These are phyloP conservation scores for Aciculosporium take DNA, from an alignment of 2,329 filamentous ascomycete genomes.

Conservation along the genomic window DNA sequence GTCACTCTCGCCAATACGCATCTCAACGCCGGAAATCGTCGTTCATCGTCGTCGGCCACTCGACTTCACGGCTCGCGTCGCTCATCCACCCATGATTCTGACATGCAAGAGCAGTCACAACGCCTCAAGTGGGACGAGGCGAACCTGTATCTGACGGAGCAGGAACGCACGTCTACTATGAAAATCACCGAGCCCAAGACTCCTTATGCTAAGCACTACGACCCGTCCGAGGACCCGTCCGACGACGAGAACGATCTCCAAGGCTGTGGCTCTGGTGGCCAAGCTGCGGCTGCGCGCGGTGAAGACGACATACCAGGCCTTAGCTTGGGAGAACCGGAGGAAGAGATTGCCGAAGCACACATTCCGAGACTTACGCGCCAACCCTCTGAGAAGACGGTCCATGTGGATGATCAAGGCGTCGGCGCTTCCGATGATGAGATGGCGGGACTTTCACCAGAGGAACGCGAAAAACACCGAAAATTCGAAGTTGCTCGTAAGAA, in stretches of 20 bases:
- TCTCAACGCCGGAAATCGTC: slow-evolving; percentile 80
- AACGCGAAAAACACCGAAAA: slow-evolving; percentile 76
- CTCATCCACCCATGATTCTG: slow-evolving; percentile 42
- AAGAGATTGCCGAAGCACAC: slow-evolving; percentile 40
- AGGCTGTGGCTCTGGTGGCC: slow-evolving; percentile 15
- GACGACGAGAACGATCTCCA: slow-evolving; percentile 50
- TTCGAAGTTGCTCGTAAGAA: slow-evolving; percentile 89
- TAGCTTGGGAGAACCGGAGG: slow-evolving; percentile 85
- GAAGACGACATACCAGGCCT: slow-evolving; percentile 79
- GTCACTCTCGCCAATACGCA: slow-evolving; percentile 89
- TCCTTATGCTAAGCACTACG: slow-evolving; percentile 84
- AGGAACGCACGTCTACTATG: slow-evolving; percentile 91
- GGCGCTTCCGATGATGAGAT: slow-evolving; percentile 42
- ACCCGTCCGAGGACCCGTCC: slow-evolving; percentile 74
- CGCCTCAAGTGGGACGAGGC: slow-evolving; percentile 97
- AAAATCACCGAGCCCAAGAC: slow-evolving; percentile 99
- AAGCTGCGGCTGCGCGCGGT: slow-evolving; percentile 25
- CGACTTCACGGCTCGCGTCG: slow-evolving; percentile 54
- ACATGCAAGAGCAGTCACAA: slow-evolving; percentile 41
- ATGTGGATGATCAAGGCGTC: slow-evolving; percentile 54
- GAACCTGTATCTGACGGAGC: slow-evolving; percentile 92
- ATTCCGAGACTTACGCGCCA: slow-evolving; percentile 22
- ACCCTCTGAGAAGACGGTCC: slow-evolving; percentile 53
- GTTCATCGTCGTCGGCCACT: slow-evolving; percentile 61
- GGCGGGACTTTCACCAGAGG: slow-evolving; percentile 49